Evolutionary conservation across 768 basidiomycete species (phyloP).

Genomic region (Pholiota molesta): DNA sequence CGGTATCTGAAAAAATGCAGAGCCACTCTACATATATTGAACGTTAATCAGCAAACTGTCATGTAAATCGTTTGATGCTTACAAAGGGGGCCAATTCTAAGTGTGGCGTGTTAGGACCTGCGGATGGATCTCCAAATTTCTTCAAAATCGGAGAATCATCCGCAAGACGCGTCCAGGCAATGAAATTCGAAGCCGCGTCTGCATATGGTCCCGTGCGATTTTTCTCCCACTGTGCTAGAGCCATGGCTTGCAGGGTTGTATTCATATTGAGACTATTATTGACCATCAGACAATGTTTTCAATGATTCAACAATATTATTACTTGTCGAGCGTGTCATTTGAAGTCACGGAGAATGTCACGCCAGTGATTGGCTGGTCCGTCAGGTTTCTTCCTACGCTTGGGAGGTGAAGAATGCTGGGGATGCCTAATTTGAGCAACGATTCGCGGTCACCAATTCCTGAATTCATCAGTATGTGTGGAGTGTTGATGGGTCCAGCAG

Average conservation of each 20-base stretch:
- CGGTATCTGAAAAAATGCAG: slow-evolving; percentile 22
- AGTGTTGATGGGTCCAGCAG: slow-evolving; percentile 39
- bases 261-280: slow-evolving; percentile 23
- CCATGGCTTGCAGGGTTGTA: slow-evolving; percentile 23
- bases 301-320: neutral
- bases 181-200: slow-evolving; percentile 23
- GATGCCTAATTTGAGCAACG: slow-evolving; percentile 29
- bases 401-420: slow-evolving; percentile 32
- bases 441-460: slow-evolving; percentile 34
- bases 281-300: neutral
- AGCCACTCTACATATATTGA: slow-evolving; percentile 8
- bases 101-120: slow-evolving; percentile 28
- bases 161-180: slow-evolving; percentile 26
- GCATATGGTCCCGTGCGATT: slow-evolving; percentile 26
- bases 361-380: slow-evolving; percentile 34
- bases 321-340: slow-evolving; percentile 30
- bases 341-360: slow-evolving; percentile 29
- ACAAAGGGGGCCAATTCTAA: slow-evolving; percentile 17
- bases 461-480: slow-evolving; percentile 39
- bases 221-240: slow-evolving; percentile 25
- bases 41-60: too few relatives aligned
- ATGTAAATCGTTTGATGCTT: neutral
- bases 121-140: slow-evolving; percentile 23
- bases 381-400: slow-evolving; percentile 40
- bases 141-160: slow-evolving; percentile 24